These are phyloP conservation scores for Medicago lupulina DNA, from an alignment of 306 rosid genomes.

Conservation along the genomic window DNA sequence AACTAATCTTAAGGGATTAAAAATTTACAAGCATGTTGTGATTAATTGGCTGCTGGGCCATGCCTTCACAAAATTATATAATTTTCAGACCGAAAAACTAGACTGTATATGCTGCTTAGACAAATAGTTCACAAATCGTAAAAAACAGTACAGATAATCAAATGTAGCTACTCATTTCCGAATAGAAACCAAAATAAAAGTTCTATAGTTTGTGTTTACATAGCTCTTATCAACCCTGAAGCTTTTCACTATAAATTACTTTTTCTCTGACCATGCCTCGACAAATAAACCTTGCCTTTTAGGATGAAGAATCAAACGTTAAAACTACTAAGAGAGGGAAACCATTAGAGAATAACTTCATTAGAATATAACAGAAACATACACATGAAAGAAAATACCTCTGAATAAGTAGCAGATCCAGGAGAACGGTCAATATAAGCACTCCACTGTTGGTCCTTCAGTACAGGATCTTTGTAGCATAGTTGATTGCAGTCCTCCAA, in stretches of 20 bases:
- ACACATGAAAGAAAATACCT: conserved; percentile 51
- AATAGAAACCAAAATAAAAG: conserved; percentile 5
- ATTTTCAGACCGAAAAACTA: not conserved
- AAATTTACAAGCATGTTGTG: conserved; percentile 13
- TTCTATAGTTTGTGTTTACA: not conserved
- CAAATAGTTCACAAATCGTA: conserved; percentile 11
- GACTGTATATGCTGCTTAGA: not conserved
- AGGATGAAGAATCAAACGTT: conserved; percentile 13
- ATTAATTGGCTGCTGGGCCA: not conserved
- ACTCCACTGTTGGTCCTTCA: conserved; percentile 90
- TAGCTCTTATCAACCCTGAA: not conserved
- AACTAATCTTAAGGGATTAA: conserved; percentile 18
- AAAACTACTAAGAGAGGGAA: conserved; percentile 12
- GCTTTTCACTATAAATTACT: not conserved
- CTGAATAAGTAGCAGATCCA: conserved; percentile 74
- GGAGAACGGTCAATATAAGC: conserved; percentile 97
- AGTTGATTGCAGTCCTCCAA: conserved; percentile 78
- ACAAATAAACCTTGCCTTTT: not conserved
- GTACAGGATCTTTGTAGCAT: conserved; percentile 94
- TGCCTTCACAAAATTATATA: not conserved
- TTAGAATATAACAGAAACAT: conserved; percentile 11
- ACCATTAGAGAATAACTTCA: not conserved
- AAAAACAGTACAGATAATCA: not conserved
- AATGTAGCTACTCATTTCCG: not conserved
- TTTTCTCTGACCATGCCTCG: not conserved